Percentiles rank a stretch among this genome's conserved stretches.
Conservation (phyloP, 2,329 filamentous ascomycete genomes). For the Pyricularia sp. region DNA sequence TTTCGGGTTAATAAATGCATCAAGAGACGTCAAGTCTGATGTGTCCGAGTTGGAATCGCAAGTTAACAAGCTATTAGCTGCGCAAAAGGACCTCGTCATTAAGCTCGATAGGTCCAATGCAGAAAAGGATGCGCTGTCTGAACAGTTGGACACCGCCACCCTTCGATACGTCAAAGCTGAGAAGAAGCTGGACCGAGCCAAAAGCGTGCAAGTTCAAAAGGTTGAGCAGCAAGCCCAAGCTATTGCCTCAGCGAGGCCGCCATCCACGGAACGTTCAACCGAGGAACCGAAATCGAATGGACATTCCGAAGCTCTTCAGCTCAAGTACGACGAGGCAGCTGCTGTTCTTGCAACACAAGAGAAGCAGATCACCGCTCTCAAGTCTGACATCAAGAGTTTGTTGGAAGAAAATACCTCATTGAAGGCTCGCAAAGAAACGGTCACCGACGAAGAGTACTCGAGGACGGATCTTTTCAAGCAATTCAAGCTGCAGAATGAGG, state of each 20-base stretch:
- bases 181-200: conserved; percentile 80
- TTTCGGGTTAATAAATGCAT: conserved; percentile 41
- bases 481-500: conserved; percentile 79
- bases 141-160: conserved; percentile 78
- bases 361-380: conserved; percentile 60
- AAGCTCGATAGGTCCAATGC: conserved; percentile 62
- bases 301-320: conserved; percentile 53
- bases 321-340: conserved; percentile 63
- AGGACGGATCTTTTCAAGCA: conserved; percentile 89
- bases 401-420: conserved; percentile 69
- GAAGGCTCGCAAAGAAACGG: conserved; percentile 51
- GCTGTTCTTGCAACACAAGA: conserved; percentile 73
- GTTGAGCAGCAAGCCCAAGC: conserved; percentile 79
- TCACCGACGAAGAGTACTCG: conserved; percentile 87
- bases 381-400: conserved; percentile 61
- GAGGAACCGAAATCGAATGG: conserved; percentile 35
- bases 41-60: conserved; percentile 60
- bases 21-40: conserved; percentile 48
- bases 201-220: conserved; percentile 81
- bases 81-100: conserved; percentile 68
- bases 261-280: conserved; percentile 40
- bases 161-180: conserved; percentile 90
- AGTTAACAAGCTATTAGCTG: conserved; percentile 60
- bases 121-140: conserved; percentile 75
- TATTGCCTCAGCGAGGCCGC: conserved; percentile 40